These are phyloP conservation scores for Serpula lacrymans DNA, from an alignment of 768 basidiomycete species.

Conservation along the genomic window DNA sequence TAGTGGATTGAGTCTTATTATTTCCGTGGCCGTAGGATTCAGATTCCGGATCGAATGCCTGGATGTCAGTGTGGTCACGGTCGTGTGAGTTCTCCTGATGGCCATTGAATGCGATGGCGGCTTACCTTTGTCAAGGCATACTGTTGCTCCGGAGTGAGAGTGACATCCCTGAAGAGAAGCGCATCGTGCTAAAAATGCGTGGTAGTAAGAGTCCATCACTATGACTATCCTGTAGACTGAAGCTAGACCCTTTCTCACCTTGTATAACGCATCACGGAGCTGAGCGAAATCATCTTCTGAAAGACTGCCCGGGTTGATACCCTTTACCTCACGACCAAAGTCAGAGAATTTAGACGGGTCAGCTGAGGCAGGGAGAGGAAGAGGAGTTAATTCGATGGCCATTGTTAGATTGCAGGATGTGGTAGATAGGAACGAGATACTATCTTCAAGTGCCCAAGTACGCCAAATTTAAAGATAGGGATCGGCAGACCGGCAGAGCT, in stretches of 20 bases:
- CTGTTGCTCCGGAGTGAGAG: conserved; percentile 77
- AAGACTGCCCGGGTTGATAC: conserved; percentile 63
- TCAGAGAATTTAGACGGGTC: conserved; percentile 61
- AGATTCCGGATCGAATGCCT: conserved; percentile 74
- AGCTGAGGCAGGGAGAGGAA: conserved; percentile 71
- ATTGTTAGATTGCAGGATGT: conserved; percentile 32
- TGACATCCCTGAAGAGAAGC: conserved; percentile 69
- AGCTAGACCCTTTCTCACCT: conserved; percentile 38
- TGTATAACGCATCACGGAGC: conserved; percentile 71
- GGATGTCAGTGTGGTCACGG: conserved; percentile 6
- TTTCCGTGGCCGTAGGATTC: conserved; percentile 82
- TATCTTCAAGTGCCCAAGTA: no score
- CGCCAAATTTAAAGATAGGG: no score
- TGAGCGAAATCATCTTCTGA: conserved; percentile 60
- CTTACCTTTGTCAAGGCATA: conserved; percentile 80
- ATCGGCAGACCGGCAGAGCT: no score
- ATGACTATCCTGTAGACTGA: not conserved
- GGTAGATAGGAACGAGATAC: no score
- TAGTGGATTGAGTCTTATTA: conserved; percentile 73
- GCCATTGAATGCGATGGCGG: conserved; percentile 2
- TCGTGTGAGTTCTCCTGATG: no score
- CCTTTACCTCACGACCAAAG: conserved; percentile 78
- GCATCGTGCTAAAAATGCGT: conserved; percentile 51
- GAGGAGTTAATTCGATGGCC: conserved; percentile 63
- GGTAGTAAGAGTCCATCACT: not conserved